phyloP scores from a whole-genome alignment of 1,284 basidiomycete species.

The Puccinia triticina region DNA sequence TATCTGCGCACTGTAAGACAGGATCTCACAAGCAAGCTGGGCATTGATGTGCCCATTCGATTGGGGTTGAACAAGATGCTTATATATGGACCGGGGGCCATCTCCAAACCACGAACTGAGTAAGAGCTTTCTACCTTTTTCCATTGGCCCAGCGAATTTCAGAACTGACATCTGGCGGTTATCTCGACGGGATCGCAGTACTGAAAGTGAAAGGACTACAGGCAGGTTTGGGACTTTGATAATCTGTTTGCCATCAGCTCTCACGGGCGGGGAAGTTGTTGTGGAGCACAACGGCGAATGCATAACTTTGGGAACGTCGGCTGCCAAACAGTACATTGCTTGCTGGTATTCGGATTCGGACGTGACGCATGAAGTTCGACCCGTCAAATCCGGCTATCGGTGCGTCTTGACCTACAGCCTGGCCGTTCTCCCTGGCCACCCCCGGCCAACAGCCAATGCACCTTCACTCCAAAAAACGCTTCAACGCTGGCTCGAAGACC shows the following conservation, averaged over 20 bases:
- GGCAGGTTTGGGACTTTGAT: too few species aligned
- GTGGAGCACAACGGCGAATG: too few species aligned
- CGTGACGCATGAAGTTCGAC: constrained; percentile 51
- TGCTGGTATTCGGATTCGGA: too few species aligned
- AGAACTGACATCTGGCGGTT: too few species aligned
- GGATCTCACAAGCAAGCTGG: not conserved
- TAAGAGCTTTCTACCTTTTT: too few species aligned
- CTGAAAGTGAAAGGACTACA: too few species aligned
- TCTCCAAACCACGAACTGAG: not conserved
- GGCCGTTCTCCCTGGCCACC: not conserved
- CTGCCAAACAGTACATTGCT: too few species aligned
- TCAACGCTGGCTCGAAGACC: not conserved
- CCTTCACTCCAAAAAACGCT: not conserved
- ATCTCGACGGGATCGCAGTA: too few species aligned
- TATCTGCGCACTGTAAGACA: not conserved
- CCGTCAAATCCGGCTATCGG: constrained; percentile 50
- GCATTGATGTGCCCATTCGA: not conserved
- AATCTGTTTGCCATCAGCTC: too few species aligned
- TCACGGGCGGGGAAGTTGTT: too few species aligned
- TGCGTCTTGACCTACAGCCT: not conserved
- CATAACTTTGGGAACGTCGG: too few species aligned
- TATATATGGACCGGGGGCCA: not conserved
- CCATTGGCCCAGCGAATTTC: too few species aligned
- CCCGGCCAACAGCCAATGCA: not conserved
- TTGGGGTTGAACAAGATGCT: not conserved